Conservation (phyloP, 139 green algal genomes). For the Auxenochlorella pyrenoidosa region DNA sequence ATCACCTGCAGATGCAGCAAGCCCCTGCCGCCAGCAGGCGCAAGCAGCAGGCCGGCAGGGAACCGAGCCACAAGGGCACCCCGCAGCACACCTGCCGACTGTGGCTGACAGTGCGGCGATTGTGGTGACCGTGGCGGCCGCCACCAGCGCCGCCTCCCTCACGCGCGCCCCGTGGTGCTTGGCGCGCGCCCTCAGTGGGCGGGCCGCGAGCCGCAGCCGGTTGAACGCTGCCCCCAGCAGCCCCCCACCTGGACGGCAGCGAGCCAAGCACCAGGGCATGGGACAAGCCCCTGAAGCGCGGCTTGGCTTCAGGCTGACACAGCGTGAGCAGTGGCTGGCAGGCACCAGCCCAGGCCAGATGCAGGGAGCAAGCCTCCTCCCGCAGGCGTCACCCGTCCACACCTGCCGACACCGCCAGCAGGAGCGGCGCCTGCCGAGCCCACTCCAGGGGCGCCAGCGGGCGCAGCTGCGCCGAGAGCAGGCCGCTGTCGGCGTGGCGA, state of each 20-base stretch:
- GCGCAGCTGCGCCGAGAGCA: constrained; percentile 15
- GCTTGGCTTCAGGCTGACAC: no score
- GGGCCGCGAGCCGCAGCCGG: constrained; percentile 43
- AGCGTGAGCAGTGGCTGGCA: no score
- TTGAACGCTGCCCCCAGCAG: constrained; percentile 87
- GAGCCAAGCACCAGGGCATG: no score
- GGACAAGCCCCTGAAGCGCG: no score
- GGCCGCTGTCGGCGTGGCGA: not conserved
- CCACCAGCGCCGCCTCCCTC: not conserved
- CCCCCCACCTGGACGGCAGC: constrained; percentile 48
- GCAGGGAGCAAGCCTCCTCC: no score
- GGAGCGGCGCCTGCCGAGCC: constrained; percentile 72
- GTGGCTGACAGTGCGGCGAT: constrained; percentile 5
- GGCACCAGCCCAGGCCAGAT: no score
- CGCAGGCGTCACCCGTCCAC: no score
- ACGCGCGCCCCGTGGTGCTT: not conserved
- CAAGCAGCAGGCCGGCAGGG: not conserved
- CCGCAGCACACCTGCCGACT: constrained; percentile 49
- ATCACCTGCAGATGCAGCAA: no score
- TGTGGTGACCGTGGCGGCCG: not conserved
- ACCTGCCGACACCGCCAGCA: constrained; percentile 65
- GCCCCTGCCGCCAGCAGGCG: no score
- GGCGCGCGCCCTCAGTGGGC: not conserved
- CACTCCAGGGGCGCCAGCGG: constrained; percentile 2
- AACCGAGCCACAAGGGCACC: not conserved